Evolutionary conservation across 108 stramenopile species (phyloP), one percentile per base, ranked within the genome.

Genomic region (Cyclostephanos invisitatus): DNA sequence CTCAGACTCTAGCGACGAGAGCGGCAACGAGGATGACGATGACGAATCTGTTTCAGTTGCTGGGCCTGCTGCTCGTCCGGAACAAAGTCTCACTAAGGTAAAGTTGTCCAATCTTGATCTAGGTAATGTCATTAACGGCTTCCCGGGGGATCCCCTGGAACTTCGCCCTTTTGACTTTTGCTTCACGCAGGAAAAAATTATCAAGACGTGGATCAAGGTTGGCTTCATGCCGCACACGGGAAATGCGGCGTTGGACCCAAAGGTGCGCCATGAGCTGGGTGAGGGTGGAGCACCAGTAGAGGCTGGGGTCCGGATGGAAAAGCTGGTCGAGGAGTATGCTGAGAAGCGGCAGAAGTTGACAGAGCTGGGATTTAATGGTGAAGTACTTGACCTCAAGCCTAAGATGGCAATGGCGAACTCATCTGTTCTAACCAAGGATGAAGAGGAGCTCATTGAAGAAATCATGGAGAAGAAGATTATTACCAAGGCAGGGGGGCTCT

Each of bases 181-280:
- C 20, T 56, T 56, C 55, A 56, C 55, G 25, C 20, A 56, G 55
- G 24, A 56, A 2, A 56, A 56, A 24, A 56, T 56, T 8, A 50
- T 50, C 49, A 50, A 50, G 20, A 50, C 49, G 3, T 50, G 49
- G 49, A 50, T 28, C 17, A 49, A 48, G 8, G 66, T 67, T 3
- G 66, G 66, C 35, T 67, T 67, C 47, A 32, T 53, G 27, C 66
- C n/a, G n/a, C n/a, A n/a, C n/a, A n/a, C n/a, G n/a, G n/a, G n/a
- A n/a, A n/a, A n/a, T n/a, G n/a, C n/a, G n/a, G n/a, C n/a, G n/a
- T n/a, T n/a, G n/a, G n/a, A n/a, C n/a, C n/a, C n/a, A n/a, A n/a
- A n/a, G n/a, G 50, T 67, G 6, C 10, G 46, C 17, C 20, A 67
- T 36, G 48, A 67, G 54, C 20, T 48, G 10, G 66, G 66, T n/a